Conservation (phyloP, 805 yeast species). For the Starmerella stigmatis region DNA sequence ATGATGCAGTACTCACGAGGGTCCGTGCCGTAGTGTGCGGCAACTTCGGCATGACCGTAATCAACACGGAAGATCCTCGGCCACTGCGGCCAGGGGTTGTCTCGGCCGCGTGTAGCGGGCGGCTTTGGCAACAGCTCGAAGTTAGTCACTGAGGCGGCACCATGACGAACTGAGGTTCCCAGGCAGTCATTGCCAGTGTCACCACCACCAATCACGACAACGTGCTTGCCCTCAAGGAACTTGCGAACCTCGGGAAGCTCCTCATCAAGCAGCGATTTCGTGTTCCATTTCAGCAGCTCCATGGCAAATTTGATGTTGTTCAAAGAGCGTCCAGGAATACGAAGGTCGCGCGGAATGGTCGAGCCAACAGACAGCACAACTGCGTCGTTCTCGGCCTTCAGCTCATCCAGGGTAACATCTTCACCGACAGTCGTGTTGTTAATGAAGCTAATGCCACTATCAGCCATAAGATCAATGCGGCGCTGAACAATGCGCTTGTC, state of each 20-base stretch:
- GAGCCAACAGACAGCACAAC: constrained; percentile 89
- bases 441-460: constrained; percentile 77
- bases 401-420: constrained; percentile 60
- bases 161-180: constrained; percentile 95
- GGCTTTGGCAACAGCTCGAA: constrained; percentile 93
- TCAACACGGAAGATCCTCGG: constrained; percentile 96
- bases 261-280: constrained; percentile 76
- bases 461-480: constrained; percentile 79
- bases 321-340: constrained; percentile 85
- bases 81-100: constrained; percentile 99
- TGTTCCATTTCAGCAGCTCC: constrained; percentile 80
- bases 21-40: constrained; percentile 89
- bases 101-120: constrained; percentile 72
- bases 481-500: constrained; percentile 89
- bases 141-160: constrained; percentile 86
- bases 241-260: constrained; percentile 66
- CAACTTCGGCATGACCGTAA: constrained; percentile 93
- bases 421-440: constrained; percentile 76
- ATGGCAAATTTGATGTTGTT: constrained; percentile 89
- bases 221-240: constrained; percentile 72
- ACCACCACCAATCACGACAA: constrained; percentile 98
- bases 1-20: constrained; percentile 94
- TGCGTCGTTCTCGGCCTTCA: constrained; percentile 60
- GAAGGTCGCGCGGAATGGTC: constrained; percentile 90
- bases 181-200: constrained; percentile 99